phyloP scores from a whole-genome alignment of 2,329 filamentous ascomycete genomes.

The Arachnomyces sp. region DNA sequence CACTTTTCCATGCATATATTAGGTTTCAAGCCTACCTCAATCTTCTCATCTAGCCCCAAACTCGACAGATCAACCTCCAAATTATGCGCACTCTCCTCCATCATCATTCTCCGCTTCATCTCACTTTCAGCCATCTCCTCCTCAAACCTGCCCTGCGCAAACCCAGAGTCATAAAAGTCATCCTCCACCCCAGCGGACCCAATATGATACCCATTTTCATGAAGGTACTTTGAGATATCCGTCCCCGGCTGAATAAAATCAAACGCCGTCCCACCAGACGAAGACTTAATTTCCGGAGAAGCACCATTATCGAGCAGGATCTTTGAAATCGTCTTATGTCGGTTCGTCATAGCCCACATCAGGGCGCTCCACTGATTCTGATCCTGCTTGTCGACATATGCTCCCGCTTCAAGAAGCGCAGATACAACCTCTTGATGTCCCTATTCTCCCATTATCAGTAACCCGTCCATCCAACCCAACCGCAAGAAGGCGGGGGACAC shows the following conservation, averaged over 20 bases:
- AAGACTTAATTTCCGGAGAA: conserved; percentile 92
- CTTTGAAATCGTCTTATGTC: conserved; percentile 94
- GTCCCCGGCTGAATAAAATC: conserved; percentile 94
- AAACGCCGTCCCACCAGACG: conserved; percentile 84
- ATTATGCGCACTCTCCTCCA: conserved; percentile 97
- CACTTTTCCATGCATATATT: too few relatives aligned
- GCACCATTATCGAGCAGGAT: conserved; percentile 85
- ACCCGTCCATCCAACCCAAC: background rate
- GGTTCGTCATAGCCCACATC: conserved; percentile 99
- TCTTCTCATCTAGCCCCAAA: conserved; percentile 88
- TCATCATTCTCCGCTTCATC: conserved; percentile 84
- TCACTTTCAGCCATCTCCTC: conserved; percentile 97
- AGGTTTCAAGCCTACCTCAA: conserved; percentile 64
- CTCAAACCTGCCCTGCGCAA: conserved; percentile 89
- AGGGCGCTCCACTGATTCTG: conserved; percentile 94
- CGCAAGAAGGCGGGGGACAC: background rate
- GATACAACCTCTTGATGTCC: conserved; percentile 85
- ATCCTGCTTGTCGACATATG: conserved; percentile 86
- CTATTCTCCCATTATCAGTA: conserved; percentile 34
- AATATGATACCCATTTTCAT: conserved; percentile 79
- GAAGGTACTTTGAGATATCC: conserved; percentile 91
- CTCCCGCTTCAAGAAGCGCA: conserved; percentile 75
- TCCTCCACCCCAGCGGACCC: conserved; percentile 47
- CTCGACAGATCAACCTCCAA: conserved; percentile 94
- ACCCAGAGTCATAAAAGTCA: conserved; percentile 90